Evolutionary conservation across 805 yeast species (phyloP), one percentile per base, ranked within the genome.

Genomic region (Hanseniaspora meyeri): DNA sequence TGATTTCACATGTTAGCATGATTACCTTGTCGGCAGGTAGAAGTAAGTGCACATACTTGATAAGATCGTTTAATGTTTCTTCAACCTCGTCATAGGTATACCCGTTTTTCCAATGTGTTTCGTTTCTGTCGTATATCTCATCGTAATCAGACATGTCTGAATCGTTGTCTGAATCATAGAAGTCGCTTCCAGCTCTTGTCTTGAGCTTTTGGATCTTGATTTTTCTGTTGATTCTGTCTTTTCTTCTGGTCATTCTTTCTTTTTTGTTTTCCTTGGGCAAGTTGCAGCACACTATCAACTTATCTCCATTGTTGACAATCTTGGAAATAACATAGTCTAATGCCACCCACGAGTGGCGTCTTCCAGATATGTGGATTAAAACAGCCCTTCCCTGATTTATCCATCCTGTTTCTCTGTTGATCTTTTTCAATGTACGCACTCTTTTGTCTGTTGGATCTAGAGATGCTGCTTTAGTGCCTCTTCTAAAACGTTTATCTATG

Each of bases 271-370:
- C 49, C 19, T 34, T 46, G 17, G 71, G 69, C 24, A 69, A 53
- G 55, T 66, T 69, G 0, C 89, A 75, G 6, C 80, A 76, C 8
- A 86, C 75, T 3, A 85, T 78, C 12, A 86, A 67, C 14, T 80
- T 75, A 66, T 86, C 95, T 9, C 88, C 87, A 61, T 81, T 72
- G 61, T 77, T 80, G 3, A 83, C 67, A 12, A 83, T 68, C 43
- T 73, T 70, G 49, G 72, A 73, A 55, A 85, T 68, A 7, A 79
- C 71, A 82, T 86, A 86, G 66, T 86, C 95, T 31, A 86, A 67
- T 1, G 88, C 81, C 11, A 84, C 87, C 95, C 95, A 86, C 0
- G 93, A 83, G 69, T 85, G 91, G 56, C 72, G 74, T 58, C 91
- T 71, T 2, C 88, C 95, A 61, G 82, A 74, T 34, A 86, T 72